Evolutionary conservation across 108 stramenopile species (phyloP).

Genomic region (Skeletonema menzelii): DNA sequence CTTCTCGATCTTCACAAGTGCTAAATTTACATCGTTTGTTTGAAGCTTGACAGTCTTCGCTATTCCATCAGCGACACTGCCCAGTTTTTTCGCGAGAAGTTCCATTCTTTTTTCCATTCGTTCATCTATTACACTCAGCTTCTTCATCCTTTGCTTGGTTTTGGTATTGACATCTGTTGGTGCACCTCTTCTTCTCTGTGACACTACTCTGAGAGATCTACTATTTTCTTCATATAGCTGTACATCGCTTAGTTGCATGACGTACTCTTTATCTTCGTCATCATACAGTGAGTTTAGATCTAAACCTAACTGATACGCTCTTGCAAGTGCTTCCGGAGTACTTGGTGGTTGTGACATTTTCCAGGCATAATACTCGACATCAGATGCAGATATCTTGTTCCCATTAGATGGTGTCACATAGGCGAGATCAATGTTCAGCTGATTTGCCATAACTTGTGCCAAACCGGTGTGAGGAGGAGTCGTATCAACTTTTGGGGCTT

Average conservation of each 20-base stretch:
- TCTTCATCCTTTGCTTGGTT: constrained; percentile 8
- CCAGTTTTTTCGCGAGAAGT: constrained; percentile 18
- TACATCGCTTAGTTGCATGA: constrained; percentile 28
- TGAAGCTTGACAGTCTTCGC: constrained; percentile 12
- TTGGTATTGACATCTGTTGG: neutral
- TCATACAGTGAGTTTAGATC: constrained; percentile 36
- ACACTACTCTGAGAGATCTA: constrained; percentile 20
- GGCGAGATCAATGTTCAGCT: constrained; percentile 33
- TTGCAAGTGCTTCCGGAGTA: constrained; percentile 32
- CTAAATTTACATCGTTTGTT: neutral
- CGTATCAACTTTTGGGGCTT: neutral
- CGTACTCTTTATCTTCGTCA: constrained; percentile 25
- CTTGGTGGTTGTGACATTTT: constrained; percentile 41
- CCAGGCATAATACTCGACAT: constrained; percentile 46
- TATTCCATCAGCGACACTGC: constrained; percentile 21
- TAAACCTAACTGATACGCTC: constrained; percentile 33
- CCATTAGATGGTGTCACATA: constrained; percentile 18
- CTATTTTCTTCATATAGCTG: constrained; percentile 27
- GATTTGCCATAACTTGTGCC: constrained; percentile 46
- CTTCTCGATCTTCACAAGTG: neutral
- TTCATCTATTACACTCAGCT: constrained; percentile 26
- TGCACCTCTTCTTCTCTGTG: constrained; percentile 1
- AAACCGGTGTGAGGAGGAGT: constrained; percentile 31
- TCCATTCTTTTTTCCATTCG: constrained; percentile 42
- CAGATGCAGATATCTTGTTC: constrained; percentile 37